Evolutionary conservation across 83 land plant species (phyloP), one percentile per base, ranked within the genome.

Genomic region (Picea abies): DNA sequence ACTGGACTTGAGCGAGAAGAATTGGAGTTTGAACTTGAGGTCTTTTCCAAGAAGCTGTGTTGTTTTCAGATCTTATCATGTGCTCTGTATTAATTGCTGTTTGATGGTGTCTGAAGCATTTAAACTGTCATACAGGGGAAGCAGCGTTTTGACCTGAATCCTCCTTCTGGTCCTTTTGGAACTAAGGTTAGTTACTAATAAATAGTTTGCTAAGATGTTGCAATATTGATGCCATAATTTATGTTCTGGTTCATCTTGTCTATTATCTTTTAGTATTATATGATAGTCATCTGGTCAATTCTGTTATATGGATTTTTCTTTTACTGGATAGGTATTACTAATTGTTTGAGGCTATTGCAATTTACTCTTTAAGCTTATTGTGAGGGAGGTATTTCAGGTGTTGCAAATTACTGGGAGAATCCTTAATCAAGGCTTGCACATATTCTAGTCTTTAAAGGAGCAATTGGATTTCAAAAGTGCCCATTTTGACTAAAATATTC

Each of bases 1-100:
- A 89, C 90, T 44, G 90, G 90, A 15, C 90, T 82, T 60, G 88
- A 87, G 82, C 87, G 91, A 16, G 87, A 90, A 69, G 91, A 87
- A 78, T 78, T 90, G 63, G 89, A 87, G 76, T 83, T 80, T 76
- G 84, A 80, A 83, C 88, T 88, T 63, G 70, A 84, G 79, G 92
- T 89, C 1, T 56, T 60, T 73, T 49, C n/a, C n/a, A 19, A 72
- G 58, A 15, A 78, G 3, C 11, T 58, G 37, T 60, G 17, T 58
- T 60, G 10, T 29, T 6, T 22, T 9, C 25, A 8, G 39, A 29
- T 47, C 32, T 37, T 82, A 11, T 41, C 14, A 25, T 14, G 47
- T 16, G 17, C 35, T 22, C 20, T 60, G 67, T 32, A 29, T 65
- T 11, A 32, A 37, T 35, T 41, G n/a, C 22, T 25, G 16, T 41